Evolutionary conservation across 2,329 filamentous ascomycete genomes (phyloP), one percentile per base, ranked within the genome.

Genomic region (Albifimbria verrucaria): DNA sequence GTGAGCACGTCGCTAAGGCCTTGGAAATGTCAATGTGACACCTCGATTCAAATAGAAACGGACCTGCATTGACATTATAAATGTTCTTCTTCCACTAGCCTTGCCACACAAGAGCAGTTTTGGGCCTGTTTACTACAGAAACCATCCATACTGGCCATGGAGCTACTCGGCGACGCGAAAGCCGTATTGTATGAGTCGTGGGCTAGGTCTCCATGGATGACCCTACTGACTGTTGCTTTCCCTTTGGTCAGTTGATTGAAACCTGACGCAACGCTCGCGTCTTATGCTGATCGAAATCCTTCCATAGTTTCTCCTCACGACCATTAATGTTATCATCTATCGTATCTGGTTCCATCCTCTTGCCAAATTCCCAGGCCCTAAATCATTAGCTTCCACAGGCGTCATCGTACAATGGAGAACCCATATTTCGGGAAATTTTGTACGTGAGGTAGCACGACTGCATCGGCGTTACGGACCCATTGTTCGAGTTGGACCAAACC

Each of bases 401-500:
- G 25, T 61, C 3, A 59, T 60, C 3, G 57, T 42, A 32, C 51
- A 59, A 1, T 65, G 60, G 25, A 23, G 51, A 5, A 57, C 49
- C 23, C 48, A 61, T 26, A 43, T 64, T n/a, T 18, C 42, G 15
- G 63, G 63, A 1, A 50, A 17, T 0, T 60, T 52, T 44, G 54
- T 18, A 52, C 69, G 44, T 65, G 45, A 49, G 2, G 54, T 55
- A n/a, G 22, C 23, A 7, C 22, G 48, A 2, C 46, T 62, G 18
- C 64, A 68, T 36, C 57, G 52, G n/a, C 60, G 60, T 42, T 68
- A 68, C 43, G 66, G 65, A 10, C 58, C 65, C 17, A 65, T 76
- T 2, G 67, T 79, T 12, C 70, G 76, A 1, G 64, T 74, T n/a
- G 68, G 65, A 0, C 75, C 76, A 0, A 68, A 71, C 18, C 64